Percentiles rank a stretch among this genome's conserved stretches.
These are phyloP conservation scores for Hypoxylon sp. DNA, from an alignment of 2,329 filamentous ascomycete species.

Conservation along the genomic window DNA sequence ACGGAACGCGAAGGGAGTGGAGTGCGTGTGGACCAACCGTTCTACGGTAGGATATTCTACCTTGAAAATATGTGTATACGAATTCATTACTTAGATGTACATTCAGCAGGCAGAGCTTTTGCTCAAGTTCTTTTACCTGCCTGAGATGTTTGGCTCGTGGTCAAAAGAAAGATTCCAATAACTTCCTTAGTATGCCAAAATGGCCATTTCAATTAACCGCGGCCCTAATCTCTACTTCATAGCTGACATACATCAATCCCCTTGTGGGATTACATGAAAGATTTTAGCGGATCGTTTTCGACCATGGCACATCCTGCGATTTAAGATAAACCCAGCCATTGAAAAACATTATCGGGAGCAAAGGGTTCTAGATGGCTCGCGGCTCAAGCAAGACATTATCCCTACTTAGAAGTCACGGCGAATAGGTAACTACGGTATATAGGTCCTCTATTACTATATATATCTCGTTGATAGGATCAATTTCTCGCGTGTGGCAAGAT, in stretches of 20 bases:
- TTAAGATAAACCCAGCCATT: slow-evolving; percentile 1
- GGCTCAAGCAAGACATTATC: slow-evolving; percentile 19
- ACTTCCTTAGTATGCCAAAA: too few species aligned
- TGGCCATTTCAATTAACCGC: too few species aligned
- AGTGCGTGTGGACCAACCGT: not conserved
- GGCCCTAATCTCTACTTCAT: too few species aligned
- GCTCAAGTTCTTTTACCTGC: too few species aligned
- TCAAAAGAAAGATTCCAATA: too few species aligned
- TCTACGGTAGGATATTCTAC: not conserved
- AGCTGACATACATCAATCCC: not conserved
- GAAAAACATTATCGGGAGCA: slow-evolving; percentile 13
- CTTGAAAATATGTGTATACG: not conserved
- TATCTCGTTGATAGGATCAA: slow-evolving; percentile 6
- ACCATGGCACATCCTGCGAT: slow-evolving; percentile 2
- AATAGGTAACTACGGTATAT: not conserved
- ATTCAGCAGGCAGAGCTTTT: too few species aligned
- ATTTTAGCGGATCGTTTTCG: slow-evolving; percentile 1
- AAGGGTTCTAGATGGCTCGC: not conserved
- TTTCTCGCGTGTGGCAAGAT: not conserved
- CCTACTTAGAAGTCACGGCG: not conserved
- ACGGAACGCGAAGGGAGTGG: too few species aligned
- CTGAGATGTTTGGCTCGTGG: too few species aligned
- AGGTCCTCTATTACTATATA: not conserved
- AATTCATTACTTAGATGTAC: too few species aligned
- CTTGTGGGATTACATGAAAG: not conserved